These are phyloP conservation scores for Blastomyces gilchristii DNA, from an alignment of 2,329 filamentous ascomycete species.

Conservation along the genomic window DNA sequence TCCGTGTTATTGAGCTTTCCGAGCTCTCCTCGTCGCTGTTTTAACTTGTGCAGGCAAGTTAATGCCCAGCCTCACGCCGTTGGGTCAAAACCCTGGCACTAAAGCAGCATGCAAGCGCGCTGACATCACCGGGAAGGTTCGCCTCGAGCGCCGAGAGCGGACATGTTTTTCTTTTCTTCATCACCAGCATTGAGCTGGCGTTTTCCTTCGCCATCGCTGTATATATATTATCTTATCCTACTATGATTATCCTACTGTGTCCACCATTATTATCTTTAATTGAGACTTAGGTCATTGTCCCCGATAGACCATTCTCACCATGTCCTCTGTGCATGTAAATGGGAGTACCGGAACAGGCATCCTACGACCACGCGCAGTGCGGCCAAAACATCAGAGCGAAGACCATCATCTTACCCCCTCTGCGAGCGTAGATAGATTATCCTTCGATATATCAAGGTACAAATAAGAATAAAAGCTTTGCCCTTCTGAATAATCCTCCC, in stretches of 20 bases:
- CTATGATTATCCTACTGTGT: background rate
- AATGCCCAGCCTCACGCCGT: background rate
- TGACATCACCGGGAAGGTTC: constrained; percentile 6
- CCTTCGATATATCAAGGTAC: constrained; percentile 25
- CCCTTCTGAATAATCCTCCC: background rate
- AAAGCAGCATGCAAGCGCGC: constrained; percentile 1
- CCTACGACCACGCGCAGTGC: constrained; percentile 13
- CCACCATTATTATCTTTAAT: background rate
- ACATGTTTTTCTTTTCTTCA: background rate
- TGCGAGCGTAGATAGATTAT: constrained; percentile 9
- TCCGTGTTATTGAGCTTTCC: background rate
- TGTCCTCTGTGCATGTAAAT: constrained; percentile 24
- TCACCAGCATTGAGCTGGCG: background rate
- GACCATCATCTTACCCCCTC: constrained; percentile 1
- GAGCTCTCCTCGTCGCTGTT: background rate
- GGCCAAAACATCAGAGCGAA: constrained; percentile 9
- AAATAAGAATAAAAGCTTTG: background rate
- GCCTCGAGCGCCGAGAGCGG: background rate
- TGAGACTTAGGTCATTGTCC: background rate
- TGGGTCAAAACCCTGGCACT: background rate
- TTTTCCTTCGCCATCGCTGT: background rate
- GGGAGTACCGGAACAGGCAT: constrained; percentile 8
- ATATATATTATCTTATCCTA: constrained; percentile 2
- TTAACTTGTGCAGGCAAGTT: background rate
- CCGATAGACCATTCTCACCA: constrained; percentile 13